Evolutionary conservation across 2,329 filamentous ascomycete genomes (phyloP).

Genomic region (Xylariales sp.): DNA sequence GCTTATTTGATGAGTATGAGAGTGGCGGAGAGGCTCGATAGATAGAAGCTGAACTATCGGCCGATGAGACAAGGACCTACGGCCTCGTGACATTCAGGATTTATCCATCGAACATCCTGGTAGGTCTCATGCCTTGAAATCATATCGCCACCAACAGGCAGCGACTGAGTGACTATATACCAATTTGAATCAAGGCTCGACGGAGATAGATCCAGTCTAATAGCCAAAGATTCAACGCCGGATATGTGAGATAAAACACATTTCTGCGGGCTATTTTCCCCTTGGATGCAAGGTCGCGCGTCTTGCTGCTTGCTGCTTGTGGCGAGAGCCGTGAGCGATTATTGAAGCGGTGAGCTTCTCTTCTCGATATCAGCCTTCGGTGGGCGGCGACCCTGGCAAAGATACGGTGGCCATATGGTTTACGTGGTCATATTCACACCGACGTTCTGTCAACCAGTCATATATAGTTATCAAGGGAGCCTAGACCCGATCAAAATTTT

Average conservation of each 20-base stretch:
- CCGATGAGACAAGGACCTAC: slow-evolving; percentile 8
- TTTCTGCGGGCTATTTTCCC: not conserved
- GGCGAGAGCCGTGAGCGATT: not conserved
- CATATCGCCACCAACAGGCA: not conserved
- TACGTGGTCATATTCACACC: not conserved
- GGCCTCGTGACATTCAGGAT: slow-evolving; percentile 6
- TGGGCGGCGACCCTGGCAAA: not conserved
- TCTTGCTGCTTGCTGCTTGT: not conserved
- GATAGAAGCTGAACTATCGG: not conserved
- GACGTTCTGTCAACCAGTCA: slow-evolving; percentile 9
- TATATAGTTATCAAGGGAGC: not conserved
- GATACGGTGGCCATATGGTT: not conserved
- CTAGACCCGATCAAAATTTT: not conserved
- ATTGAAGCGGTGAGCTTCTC: slow-evolving; percentile 26
- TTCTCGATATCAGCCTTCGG: not conserved
- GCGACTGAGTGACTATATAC: not conserved
- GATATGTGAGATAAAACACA: slow-evolving; percentile 1
- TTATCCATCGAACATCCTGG: not conserved
- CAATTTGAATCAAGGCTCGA: not conserved
- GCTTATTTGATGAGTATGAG: too few relatives aligned
- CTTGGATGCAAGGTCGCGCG: not conserved
- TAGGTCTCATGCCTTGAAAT: not conserved
- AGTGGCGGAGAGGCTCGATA: not conserved
- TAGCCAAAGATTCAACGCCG: not conserved
- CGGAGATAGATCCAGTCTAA: not conserved